Evolutionary conservation across 495 filamentous ascomycete genomes (phyloP), one percentile per base, ranked within the genome.

Genomic region (Niebla homalea): DNA sequence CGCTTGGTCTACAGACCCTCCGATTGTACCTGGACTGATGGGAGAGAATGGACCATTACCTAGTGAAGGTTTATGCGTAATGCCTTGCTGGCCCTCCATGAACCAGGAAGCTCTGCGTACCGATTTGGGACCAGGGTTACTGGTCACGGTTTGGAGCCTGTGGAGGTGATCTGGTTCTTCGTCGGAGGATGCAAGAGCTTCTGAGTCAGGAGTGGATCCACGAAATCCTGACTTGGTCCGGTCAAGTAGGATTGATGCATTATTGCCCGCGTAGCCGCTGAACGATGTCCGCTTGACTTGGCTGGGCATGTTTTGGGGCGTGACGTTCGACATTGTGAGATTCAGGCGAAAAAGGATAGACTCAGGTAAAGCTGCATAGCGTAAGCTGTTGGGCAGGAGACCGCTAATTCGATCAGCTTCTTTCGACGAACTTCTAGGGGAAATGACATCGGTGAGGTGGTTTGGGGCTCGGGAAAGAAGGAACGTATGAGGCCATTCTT

Each of bases 141-240:
- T 55, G 19, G 66, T 62, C 32, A 67, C 58, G 19, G 62, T 61
- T 3, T 68, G 62, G 5, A 63, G 49, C 8, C 64, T 60, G 10
- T 63, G 58, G 15, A 57, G 54, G 53, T 77, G 72, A 26, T 75
- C 88, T 32, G 69, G 75, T 61, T 96, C 89, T 58, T 96, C 89
- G 60, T 96, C 89, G 3, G 89, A 94, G 52, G 89, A 94, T 36
- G 84, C 87, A 43, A 96, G 68, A 38, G 89, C 89, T 60, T 96
- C 89, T 6, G 89, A 94, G 59, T 94, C 89, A 15, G 89, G 89
- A 5, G 89, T 94, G 16, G 87, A 87, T 49, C 83, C 81, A 55
- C 85, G 79, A 37, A 78, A 67, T 42, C 71, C 73, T 7, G 68
- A 66, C 55, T 84, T 81, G 47, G 81, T 69, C 61, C 85, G 89